phyloP scores from a whole-genome alignment of 495 filamentous ascomycete genomes.

The Amniculicola lignicola region DNA sequence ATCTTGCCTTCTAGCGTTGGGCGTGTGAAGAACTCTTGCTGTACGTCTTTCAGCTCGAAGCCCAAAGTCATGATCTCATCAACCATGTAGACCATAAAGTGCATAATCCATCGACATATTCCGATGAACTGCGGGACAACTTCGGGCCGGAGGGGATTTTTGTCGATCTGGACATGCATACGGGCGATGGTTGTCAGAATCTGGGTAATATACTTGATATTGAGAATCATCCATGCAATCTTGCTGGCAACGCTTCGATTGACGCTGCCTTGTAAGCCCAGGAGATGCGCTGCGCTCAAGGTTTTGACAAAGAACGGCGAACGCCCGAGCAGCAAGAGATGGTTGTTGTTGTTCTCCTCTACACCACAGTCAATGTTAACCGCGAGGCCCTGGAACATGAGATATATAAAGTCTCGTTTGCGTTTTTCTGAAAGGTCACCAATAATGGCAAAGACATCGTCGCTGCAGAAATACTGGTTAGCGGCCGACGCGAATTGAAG shows the following conservation, averaged over 20 bases:
- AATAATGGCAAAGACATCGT: conserved; percentile 71
- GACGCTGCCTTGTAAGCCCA: conserved; percentile 60
- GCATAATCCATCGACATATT: conserved; percentile 62
- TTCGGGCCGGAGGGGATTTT: conserved; percentile 36
- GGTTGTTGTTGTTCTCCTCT: conserved; percentile 59
- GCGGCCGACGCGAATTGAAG: conserved; percentile 58
- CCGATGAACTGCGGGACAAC: conserved; percentile 56
- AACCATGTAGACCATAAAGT: conserved; percentile 65
- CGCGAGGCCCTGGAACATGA: conserved; percentile 63
- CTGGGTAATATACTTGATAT: conserved; percentile 66
- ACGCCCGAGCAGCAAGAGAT: conserved; percentile 58
- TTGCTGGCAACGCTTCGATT: conserved; percentile 60
- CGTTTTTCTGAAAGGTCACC: conserved; percentile 25
- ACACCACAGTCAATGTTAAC: conserved; percentile 64
- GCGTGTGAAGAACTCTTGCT: conserved; percentile 44
- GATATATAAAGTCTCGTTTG: conserved; percentile 34
- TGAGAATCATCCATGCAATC: conserved; percentile 69
- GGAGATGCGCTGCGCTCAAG: conserved; percentile 65
- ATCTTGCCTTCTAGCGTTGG: conserved; percentile 48
- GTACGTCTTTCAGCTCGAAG: conserved; percentile 50
- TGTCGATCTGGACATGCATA: conserved; percentile 29
- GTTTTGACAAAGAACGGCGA: conserved; percentile 65
- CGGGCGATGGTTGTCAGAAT: conserved; percentile 61
- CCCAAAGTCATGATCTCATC: conserved; percentile 64
- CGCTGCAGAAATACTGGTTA: conserved; percentile 57